Percentiles rank a stretch among this genome's conserved stretches.
Conservation (phyloP, 176 grass and related monocot genomes). For the Oryza glumipatula region DNA sequence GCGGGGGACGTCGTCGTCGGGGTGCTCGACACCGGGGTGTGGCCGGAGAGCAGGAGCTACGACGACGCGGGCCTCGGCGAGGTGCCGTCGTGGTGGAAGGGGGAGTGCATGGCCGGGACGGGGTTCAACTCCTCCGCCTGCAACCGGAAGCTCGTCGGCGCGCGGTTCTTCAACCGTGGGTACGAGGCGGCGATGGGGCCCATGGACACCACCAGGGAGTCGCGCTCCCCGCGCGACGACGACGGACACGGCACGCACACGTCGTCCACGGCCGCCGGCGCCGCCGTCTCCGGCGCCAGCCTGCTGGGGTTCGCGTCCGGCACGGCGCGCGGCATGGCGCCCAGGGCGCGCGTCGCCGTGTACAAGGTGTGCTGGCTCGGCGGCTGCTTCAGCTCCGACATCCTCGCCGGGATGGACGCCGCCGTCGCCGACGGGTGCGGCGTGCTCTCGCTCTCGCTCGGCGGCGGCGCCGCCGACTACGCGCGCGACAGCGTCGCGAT, state of each 20-base stretch:
- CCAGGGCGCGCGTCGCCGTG: constrained; percentile 57
- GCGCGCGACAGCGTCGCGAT: constrained; percentile 81
- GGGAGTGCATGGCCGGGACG: constrained; percentile 49
- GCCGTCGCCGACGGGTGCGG: constrained; percentile 79
- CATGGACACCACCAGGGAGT: constrained; percentile 67
- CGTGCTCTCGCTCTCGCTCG: constrained; percentile 87
- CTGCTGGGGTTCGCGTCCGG: constrained; percentile 80
- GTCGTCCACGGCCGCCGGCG: constrained; percentile 67
- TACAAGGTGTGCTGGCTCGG: constrained; percentile 99
- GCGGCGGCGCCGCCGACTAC: constrained; percentile 73
- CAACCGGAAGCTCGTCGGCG: constrained; percentile 87
- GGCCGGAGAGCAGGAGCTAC: constrained; percentile 91
- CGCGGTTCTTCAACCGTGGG: constrained; percentile 67
- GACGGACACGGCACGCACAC: constrained; percentile 94
- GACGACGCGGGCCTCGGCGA: constrained; percentile 61
- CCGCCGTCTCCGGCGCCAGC: constrained; percentile 45
- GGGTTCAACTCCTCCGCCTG: constrained; percentile 64
- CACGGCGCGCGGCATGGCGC: constrained; percentile 89
- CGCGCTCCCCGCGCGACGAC: constrained; percentile 66
- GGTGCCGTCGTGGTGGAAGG: constrained; percentile 72
- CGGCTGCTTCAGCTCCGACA: constrained; percentile 93
- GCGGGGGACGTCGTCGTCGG: constrained; percentile 76
- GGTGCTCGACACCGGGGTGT: constrained; percentile 78
- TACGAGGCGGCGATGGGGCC: constrained; percentile 88
- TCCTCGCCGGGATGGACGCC: constrained; percentile 82